Conservation (phyloP, 495 filamentous ascomycete genomes). For the Neurospora sp. region DNA sequence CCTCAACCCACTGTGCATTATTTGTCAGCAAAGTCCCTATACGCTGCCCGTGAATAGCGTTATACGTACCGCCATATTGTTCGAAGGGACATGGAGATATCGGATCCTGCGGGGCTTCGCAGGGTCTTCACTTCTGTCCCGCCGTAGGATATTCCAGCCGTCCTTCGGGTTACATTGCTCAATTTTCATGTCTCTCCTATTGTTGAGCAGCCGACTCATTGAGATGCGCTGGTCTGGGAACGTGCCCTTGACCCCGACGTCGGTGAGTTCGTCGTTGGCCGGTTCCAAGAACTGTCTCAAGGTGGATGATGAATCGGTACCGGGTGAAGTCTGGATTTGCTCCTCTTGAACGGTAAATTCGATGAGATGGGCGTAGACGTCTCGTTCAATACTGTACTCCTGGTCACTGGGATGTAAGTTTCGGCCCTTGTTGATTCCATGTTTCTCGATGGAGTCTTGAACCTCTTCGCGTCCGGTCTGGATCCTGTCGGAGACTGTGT, state of each 20-base stretch:
- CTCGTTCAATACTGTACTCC: constrained; percentile 6
- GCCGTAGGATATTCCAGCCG: not conserved
- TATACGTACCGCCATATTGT: constrained; percentile 12
- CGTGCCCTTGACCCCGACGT: constrained; percentile 6
- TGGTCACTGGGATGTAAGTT: too few relatives aligned
- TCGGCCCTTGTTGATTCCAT: too few relatives aligned
- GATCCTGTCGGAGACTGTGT: too few relatives aligned
- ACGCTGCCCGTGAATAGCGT: too few relatives aligned
- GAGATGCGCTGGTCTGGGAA: constrained; percentile 11
- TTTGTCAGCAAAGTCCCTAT: not conserved
- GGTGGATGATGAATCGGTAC: not conserved
- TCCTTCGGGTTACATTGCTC: too few relatives aligned
- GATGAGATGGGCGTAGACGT: constrained; percentile 11
- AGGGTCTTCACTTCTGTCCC: too few relatives aligned
- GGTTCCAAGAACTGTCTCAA: not conserved
- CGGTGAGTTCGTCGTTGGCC: not conserved
- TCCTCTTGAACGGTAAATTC: not conserved
- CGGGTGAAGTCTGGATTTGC: not conserved
- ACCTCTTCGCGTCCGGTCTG: too few relatives aligned
- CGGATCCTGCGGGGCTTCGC: not conserved
- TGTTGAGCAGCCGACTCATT: not conserved
- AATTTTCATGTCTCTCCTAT: too few relatives aligned
- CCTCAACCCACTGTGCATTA: constrained; percentile 11
- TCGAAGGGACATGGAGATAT: constrained; percentile 12
- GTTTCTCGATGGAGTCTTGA: too few relatives aligned